These are phyloP conservation scores for Alternaria sp. DNA, from an alignment of 2,329 filamentous ascomycete species.

Conservation along the genomic window DNA sequence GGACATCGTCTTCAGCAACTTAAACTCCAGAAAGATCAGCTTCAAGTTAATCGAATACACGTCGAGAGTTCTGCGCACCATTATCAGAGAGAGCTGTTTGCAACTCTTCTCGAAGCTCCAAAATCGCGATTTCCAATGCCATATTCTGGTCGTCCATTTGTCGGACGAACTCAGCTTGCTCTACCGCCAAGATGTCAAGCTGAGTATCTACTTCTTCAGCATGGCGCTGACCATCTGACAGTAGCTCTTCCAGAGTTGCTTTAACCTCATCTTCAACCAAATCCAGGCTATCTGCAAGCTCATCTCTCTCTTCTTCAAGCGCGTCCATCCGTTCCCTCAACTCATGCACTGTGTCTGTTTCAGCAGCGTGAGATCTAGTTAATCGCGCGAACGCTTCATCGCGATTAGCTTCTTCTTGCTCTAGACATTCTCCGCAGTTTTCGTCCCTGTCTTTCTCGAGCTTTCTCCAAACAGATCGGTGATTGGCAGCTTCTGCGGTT, in stretches of 20 bases:
- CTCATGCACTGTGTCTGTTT: not conserved
- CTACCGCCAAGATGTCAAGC: not conserved
- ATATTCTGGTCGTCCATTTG: not conserved
- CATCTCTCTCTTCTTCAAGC: not conserved
- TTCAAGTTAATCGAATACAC: not conserved
- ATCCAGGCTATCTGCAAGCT: not conserved
- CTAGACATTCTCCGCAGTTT: not conserved
- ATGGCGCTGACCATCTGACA: not conserved
- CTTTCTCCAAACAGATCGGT: not conserved
- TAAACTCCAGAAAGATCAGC: not conserved
- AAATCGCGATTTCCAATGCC: not conserved
- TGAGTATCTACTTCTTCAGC: not conserved
- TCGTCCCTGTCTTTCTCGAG: not conserved
- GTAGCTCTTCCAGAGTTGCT: not conserved
- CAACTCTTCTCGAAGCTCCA: not conserved
- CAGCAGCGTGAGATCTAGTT: not conserved
- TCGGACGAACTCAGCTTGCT: not conserved
- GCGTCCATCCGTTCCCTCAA: not conserved
- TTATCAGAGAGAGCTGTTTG: not conserved
- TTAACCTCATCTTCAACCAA: not conserved
- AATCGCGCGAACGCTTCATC: not conserved
- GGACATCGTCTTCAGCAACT: not conserved
- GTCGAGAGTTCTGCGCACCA: not conserved
- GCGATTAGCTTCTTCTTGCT: not conserved
- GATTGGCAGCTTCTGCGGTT: not conserved